These are phyloP conservation scores for Gymnopus androsaceus DNA, from an alignment of 1,284 basidiomycete species.

Conservation along the genomic window DNA sequence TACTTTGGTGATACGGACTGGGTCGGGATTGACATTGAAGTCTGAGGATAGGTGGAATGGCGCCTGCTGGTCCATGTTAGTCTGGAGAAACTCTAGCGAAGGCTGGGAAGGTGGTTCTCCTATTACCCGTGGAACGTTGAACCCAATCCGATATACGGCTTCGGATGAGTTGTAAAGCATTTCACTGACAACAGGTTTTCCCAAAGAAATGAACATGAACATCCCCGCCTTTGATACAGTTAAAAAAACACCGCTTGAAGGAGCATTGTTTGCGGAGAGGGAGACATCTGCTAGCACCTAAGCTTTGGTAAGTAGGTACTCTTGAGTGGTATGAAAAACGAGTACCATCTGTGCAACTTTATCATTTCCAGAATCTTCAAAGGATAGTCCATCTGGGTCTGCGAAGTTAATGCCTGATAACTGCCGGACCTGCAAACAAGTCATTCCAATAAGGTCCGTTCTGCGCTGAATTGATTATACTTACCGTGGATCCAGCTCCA, in stretches of 20 bases:
- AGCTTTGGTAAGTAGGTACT: too few relatives aligned
- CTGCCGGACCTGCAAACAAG: constrained; percentile 31
- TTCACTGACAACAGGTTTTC: constrained; percentile 9
- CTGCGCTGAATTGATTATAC: too few relatives aligned
- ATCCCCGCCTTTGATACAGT: constrained; percentile 23
- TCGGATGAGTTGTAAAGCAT: constrained; percentile 5
- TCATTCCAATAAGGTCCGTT: neutral
- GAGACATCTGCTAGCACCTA: constrained; percentile 40
- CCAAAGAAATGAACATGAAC: constrained; percentile 29
- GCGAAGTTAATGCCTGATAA: constrained; percentile 29
- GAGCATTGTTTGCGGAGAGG: constrained; percentile 27
- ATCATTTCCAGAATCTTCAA: constrained; percentile 22
- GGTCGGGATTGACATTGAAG: constrained; percentile 28
- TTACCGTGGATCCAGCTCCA: constrained; percentile 53
- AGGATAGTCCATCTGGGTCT: constrained; percentile 28
- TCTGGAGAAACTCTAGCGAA: constrained; percentile 35
- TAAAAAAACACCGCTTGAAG: constrained; percentile 15
- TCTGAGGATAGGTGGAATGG: constrained; percentile 32
- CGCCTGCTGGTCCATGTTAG: constrained; percentile 31
- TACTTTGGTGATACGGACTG: constrained; percentile 30
- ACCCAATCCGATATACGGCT: constrained; percentile 31
- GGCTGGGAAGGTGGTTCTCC: constrained; percentile 33
- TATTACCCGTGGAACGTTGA: constrained; percentile 25
- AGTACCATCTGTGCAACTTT: constrained; percentile 30
- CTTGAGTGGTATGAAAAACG: too few relatives aligned